Conservation (phyloP, 495 filamentous ascomycete genomes). For the Apodospora peruviana region DNA sequence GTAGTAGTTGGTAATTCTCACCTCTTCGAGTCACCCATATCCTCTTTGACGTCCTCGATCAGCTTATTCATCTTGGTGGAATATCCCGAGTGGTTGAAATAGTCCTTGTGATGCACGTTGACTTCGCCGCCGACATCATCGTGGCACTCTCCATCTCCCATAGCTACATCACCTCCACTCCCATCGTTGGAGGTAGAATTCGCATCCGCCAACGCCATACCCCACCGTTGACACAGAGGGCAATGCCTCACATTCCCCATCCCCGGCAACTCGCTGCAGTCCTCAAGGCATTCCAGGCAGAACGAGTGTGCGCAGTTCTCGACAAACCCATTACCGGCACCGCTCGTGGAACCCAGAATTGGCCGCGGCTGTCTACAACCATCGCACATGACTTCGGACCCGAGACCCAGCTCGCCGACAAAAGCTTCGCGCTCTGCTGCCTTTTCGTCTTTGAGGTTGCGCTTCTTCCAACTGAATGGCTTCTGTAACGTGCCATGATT, state of each 20-base stretch:
- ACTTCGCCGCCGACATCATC: background rate
- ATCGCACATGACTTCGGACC: conserved; percentile 16
- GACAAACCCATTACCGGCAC: conserved; percentile 9
- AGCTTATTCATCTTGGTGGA: conserved; percentile 11
- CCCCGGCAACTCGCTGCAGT: background rate
- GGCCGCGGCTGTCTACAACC: conserved; percentile 18
- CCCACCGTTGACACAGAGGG: conserved; percentile 11
- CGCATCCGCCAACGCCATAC: background rate
- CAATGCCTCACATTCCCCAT: conserved; percentile 6
- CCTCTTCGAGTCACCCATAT: conserved; percentile 3
- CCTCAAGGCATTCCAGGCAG: conserved; percentile 26
- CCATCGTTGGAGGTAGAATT: background rate
- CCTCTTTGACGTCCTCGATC: conserved; percentile 8
- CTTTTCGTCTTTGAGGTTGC: conserved; percentile 16
- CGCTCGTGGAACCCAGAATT: conserved; percentile 15
- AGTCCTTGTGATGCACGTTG: conserved; percentile 4
- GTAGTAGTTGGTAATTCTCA: conserved; percentile 1
- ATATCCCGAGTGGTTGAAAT: conserved; percentile 8
- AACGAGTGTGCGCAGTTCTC: conserved; percentile 27
- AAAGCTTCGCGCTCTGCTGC: conserved; percentile 11
- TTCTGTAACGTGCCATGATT: conserved; percentile 44
- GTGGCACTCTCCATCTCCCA: background rate
- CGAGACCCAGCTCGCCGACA: conserved; percentile 12
- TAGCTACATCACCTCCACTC: background rate
- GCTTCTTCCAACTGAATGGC: conserved; percentile 28